Percentiles rank a stretch among this genome's conserved stretches.
Conservation (phyloP, 495 filamentous ascomycete species). For the Hypoxylon lienhwacheense region DNA sequence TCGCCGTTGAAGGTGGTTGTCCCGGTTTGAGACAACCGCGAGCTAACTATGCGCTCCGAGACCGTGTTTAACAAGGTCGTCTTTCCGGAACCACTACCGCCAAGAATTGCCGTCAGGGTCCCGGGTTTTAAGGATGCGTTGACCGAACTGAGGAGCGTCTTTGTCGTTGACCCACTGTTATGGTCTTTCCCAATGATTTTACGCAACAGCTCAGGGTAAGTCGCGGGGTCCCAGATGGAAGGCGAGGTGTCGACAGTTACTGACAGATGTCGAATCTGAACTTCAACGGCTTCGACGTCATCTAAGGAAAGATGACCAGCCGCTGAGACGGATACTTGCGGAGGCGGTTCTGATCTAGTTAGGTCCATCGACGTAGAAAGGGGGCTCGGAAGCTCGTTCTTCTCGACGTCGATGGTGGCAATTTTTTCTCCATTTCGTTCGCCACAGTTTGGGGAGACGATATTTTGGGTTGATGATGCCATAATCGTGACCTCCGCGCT, state of each 20-base stretch:
- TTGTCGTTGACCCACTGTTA: constrained; percentile 36
- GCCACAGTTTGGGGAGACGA: neutral
- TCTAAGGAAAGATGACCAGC: constrained; percentile 58
- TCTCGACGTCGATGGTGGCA: constrained; percentile 14
- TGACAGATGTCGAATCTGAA: constrained; percentile 57
- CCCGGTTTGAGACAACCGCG: constrained; percentile 56
- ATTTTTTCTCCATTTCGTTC: constrained; percentile 12
- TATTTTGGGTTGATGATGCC: constrained; percentile 13
- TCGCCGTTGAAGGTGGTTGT: constrained; percentile 59
- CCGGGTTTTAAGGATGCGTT: constrained; percentile 45
- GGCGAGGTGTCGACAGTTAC: constrained; percentile 58
- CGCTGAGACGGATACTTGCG: constrained; percentile 27
- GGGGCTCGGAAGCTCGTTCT: constrained; percentile 25
- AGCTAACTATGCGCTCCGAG: constrained; percentile 63
- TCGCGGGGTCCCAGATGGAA: constrained; percentile 37
- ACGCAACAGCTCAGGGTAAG: constrained; percentile 41
- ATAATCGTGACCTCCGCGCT: neutral
- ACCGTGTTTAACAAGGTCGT: constrained; percentile 71
- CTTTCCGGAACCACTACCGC: constrained; percentile 72
- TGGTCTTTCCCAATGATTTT: constrained; percentile 25
- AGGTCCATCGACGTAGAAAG: constrained; percentile 32
- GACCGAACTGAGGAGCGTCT: constrained; percentile 37
- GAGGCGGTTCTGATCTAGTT: constrained; percentile 9
- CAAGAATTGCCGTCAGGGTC: constrained; percentile 71
- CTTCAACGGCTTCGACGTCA: constrained; percentile 61